phyloP scores from a whole-genome alignment of 345 rosid species.

The Clarkia xantiana region DNA sequence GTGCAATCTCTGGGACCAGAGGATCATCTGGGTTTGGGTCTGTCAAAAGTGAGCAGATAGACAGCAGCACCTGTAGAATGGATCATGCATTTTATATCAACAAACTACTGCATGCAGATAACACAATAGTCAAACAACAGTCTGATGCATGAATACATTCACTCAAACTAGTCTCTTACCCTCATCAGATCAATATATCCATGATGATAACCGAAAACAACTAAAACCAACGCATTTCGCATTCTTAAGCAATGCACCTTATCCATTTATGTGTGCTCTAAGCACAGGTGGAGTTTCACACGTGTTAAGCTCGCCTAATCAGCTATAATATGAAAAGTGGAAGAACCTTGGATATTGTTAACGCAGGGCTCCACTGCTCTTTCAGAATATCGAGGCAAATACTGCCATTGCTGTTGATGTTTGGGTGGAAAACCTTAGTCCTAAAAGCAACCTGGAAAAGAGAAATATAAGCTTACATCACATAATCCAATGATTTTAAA shows the following conservation, averaged over 20 bases:
- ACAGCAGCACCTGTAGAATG: constrained; percentile 13
- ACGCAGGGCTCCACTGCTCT: constrained; percentile 21
- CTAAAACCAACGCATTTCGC: too few species aligned
- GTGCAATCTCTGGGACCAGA: constrained; percentile 17
- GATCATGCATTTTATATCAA: background rate
- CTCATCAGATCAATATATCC: too few species aligned
- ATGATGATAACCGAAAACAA: too few species aligned
- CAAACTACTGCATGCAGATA: background rate
- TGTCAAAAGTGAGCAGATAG: constrained; percentile 14
- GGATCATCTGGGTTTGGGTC: constrained; percentile 19
- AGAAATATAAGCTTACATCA: background rate
- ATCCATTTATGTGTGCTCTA: too few species aligned
- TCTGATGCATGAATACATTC: too few species aligned
- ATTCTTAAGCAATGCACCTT: too few species aligned
- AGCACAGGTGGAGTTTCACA: too few species aligned
- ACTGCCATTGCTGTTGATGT: constrained; percentile 23
- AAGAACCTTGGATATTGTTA: constrained; percentile 14
- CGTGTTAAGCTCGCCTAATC: background rate
- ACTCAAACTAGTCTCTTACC: too few species aligned
- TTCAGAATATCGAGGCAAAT: constrained; percentile 18
- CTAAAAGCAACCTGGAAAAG: constrained; percentile 17
- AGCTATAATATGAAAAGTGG: background rate
- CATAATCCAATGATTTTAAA: too few species aligned
- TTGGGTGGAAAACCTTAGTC: constrained; percentile 21
- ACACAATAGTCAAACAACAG: background rate